These are phyloP conservation scores for Suzukiozyma palmioleophila DNA, from an alignment of 1,139 yeast species.

Conservation along the genomic window DNA sequence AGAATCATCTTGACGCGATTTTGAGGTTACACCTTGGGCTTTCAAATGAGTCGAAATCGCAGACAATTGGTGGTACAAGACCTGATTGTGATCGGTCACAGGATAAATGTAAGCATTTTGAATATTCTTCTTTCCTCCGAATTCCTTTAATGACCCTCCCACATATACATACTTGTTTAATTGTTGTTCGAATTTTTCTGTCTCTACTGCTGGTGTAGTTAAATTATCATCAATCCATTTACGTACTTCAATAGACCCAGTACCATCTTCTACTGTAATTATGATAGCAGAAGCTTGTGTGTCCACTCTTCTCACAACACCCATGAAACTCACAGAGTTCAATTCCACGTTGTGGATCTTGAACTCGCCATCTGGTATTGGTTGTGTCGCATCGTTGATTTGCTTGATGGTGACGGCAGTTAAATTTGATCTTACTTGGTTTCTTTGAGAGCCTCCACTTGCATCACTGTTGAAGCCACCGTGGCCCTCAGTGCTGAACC, in stretches of 20 bases:
- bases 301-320: constrained; percentile 57
- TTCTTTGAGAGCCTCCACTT: constrained; percentile 26
- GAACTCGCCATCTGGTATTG: constrained; percentile 73
- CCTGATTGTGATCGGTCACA: constrained; percentile 68
- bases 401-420: constrained; percentile 87
- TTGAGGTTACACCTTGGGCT: constrained; percentile 36
- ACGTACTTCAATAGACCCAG: constrained; percentile 69
- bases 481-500: constrained; percentile 22
- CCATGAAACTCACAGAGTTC: constrained; percentile 60
- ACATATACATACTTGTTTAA: constrained; percentile 57
- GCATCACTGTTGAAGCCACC: constrained; percentile 34
- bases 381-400: constrained; percentile 61
- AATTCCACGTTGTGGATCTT: constrained; percentile 59
- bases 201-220: constrained; percentile 29
- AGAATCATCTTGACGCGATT: constrained; percentile 9
- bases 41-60: constrained; percentile 63
- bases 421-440: constrained; percentile 41
- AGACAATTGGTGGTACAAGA: constrained; percentile 70
- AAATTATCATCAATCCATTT: constrained; percentile 61
- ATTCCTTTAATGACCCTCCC: constrained; percentile 69
- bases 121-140: constrained; percentile 60
- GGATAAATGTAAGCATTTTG: constrained; percentile 61
- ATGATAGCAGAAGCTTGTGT: constrained; percentile 51
- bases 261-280: constrained; percentile 76
- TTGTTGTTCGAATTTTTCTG: constrained; percentile 28